phyloP scores from a whole-genome alignment of 2,329 filamentous ascomycete genomes.

The Shiraia bambusicola region DNA sequence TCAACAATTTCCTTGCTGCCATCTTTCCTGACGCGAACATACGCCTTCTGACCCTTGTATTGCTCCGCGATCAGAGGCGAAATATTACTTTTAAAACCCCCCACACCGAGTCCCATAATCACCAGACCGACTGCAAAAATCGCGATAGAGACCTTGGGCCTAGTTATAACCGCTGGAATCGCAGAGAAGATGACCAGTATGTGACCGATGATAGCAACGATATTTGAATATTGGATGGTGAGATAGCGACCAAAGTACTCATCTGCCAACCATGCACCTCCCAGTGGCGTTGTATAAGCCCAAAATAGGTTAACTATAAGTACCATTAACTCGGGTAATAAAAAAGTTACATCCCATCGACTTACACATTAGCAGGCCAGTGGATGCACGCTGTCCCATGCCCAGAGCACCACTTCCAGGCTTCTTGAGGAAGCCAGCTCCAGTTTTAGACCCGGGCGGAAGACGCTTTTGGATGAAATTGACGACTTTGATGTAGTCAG shows the following conservation, averaged over 20 bases:
- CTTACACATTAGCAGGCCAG: slow-evolving; percentile 51
- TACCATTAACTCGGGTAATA: neutral
- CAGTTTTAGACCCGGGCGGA: slow-evolving; percentile 36
- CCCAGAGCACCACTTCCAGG: slow-evolving; percentile 52
- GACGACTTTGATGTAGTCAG: slow-evolving; percentile 18
- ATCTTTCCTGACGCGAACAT: slow-evolving; percentile 31
- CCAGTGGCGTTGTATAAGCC: slow-evolving; percentile 59
- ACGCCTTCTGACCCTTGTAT: slow-evolving; percentile 36
- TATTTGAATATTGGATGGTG: slow-evolving; percentile 58
- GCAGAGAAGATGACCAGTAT: slow-evolving; percentile 59
- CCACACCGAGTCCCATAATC: slow-evolving; percentile 66
- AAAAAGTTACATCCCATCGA: neutral
- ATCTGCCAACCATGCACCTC: slow-evolving; percentile 61
- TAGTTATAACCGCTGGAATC: slow-evolving; percentile 53
- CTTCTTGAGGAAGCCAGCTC: slow-evolving; percentile 38
- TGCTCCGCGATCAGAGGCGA: slow-evolving; percentile 63
- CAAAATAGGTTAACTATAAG: slow-evolving; percentile 54
- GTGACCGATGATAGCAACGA: slow-evolving; percentile 60
- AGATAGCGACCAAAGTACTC: slow-evolving; percentile 62
- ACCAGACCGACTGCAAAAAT: slow-evolving; percentile 60
- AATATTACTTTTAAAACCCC: slow-evolving; percentile 69
- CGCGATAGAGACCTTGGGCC: slow-evolving; percentile 52
- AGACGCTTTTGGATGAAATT: slow-evolving; percentile 43
- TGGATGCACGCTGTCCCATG: slow-evolving; percentile 57
- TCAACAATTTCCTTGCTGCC: slow-evolving; percentile 64